Conservation (phyloP, 129 eudicot species). For the Chrysanthemum seticuspe region DNA sequence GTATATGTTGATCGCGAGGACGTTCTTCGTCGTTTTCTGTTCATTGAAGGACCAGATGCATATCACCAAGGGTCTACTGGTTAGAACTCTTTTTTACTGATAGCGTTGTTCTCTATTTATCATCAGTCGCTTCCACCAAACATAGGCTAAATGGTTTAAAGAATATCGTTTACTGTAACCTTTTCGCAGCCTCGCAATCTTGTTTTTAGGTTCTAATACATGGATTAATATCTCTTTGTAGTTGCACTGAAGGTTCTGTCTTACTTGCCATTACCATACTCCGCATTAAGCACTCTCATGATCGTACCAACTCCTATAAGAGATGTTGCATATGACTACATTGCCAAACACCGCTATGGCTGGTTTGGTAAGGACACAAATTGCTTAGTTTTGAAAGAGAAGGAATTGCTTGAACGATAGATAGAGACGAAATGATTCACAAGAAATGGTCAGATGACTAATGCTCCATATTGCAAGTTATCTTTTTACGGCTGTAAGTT, state of each 20-base stretch:
- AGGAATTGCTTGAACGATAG: constrained; percentile 86
- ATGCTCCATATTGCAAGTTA: not conserved
- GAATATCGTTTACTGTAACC: no score
- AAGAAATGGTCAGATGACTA: constrained; percentile 36
- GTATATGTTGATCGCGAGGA: constrained; percentile 51
- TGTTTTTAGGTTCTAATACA: not conserved
- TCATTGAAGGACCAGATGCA: constrained; percentile 77
- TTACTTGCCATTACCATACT: constrained; percentile 82
- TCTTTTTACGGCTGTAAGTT: constrained; percentile 2
- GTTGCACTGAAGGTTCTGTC: constrained; percentile 87
- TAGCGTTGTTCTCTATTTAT: not conserved
- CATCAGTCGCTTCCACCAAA: constrained; percentile 1
- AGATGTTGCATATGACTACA: constrained; percentile 80
- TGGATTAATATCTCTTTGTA: constrained; percentile 31
- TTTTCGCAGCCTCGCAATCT: not conserved
- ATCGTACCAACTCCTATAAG: constrained; percentile 74
- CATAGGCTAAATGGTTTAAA: constrained; percentile 6
- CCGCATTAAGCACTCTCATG: constrained; percentile 58
- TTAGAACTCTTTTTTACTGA: constrained; percentile 27
- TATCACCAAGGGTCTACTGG: constrained; percentile 96
- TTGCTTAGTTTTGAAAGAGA: constrained; percentile 79
- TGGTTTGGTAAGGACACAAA: constrained; percentile 88
- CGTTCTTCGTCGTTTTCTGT: constrained; percentile 81
- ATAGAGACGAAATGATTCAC: constrained; percentile 67
- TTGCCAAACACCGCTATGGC: constrained; percentile 70